Conservation (phyloP, 768 basidiomycete genomes). For the Mycena maculata region DNA sequence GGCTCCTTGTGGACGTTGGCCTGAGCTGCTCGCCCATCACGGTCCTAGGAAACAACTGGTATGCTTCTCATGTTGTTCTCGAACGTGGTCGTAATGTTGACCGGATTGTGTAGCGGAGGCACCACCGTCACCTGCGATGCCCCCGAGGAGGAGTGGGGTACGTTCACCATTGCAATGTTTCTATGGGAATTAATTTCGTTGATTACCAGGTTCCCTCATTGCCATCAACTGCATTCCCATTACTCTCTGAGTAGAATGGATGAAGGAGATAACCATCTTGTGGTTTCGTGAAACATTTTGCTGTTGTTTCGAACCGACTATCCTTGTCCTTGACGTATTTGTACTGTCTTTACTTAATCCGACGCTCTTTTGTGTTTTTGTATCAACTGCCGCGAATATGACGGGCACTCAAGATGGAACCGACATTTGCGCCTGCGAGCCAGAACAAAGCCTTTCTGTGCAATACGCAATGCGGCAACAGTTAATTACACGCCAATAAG, state of each 20-base stretch:
- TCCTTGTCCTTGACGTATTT: no score
- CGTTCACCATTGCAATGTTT: background rate
- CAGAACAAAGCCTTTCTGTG: no score
- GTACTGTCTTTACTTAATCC: no score
- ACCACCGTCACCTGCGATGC: background rate
- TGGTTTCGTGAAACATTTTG: no score
- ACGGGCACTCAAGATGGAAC: no score
- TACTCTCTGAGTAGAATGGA: background rate
- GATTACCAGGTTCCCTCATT: background rate
- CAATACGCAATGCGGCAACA: no score
- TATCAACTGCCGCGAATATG: no score
- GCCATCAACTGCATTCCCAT: conserved; percentile 2
- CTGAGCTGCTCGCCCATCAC: conserved; percentile 6
- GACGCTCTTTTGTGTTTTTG: no score
- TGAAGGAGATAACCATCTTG: no score
- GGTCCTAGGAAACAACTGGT: background rate
- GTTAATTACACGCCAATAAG: no score
- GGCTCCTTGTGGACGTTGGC: background rate
- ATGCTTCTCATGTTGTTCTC: background rate
- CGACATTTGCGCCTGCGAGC: no score
- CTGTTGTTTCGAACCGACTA: no score
- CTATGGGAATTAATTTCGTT: background rate
- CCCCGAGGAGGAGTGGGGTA: background rate
- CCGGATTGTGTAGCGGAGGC: background rate
- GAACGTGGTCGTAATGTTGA: background rate